Evolutionary conservation across 1,139 yeast species (phyloP), one percentile per base, ranked within the genome.

Genomic region (Groenewaldozyma sp.): DNA sequence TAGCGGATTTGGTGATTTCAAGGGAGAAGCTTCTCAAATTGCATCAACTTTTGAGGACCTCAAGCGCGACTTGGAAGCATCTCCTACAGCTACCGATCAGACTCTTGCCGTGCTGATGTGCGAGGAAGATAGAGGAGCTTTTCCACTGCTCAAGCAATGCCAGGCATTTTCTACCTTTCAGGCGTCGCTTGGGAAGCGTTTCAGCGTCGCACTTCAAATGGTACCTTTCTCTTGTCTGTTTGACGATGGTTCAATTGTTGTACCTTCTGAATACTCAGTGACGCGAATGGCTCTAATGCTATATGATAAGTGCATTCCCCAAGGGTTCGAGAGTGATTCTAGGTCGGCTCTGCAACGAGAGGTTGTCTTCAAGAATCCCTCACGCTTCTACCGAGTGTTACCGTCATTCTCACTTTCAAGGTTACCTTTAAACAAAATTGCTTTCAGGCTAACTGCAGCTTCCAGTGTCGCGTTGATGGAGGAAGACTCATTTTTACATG

Each of bases 401-500:
- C 61, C 62, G 5, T 61, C 63, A 3, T 59, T 57, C 34, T 51
- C 62, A 3, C 43, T 64, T 3, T 62, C 68, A 1, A 54, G 60
- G 11, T 47, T 49, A 9, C 62, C 60, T 51, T 68, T 68, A 0
- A 54, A 55, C 5, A 51, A 54, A 26, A 54, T 77, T 40, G 72
- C 68, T 45, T 82, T 80, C 61, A 75, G 72, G 58, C 71, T 63
- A 31, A 62, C 70, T 11, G 64, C 61, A 38, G 56, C 54, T 14
- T 61, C 68, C 11, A 57, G 67, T 1, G 45, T 53, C 45, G 62
- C 56, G 57, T 62, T 66, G 35, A 63, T 64, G 37, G 68, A 68
- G 28, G 88, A 84, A 49, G 95, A 87, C 54, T 70, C 82, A 1
- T 82, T 78, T 49, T 65, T 91, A 29, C 97, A 88, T 56, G 67